A percentile compares a stretch with the other conserved stretches of the same genome.
phyloP scores from a whole-genome alignment of 768 basidiomycete genomes.

The Suillus americanus region DNA sequence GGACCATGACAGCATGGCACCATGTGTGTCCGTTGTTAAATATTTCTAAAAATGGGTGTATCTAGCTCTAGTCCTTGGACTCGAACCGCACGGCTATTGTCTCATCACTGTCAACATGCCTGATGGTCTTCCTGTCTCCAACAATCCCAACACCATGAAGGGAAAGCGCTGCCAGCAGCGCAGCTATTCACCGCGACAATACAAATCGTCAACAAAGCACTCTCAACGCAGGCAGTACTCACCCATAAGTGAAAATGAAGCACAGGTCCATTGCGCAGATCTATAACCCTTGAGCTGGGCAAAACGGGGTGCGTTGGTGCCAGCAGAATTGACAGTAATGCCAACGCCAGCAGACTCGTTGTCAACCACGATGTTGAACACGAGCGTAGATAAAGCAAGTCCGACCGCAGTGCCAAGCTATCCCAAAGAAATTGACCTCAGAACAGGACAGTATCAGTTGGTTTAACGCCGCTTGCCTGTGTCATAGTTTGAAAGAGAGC shows the following conservation, averaged over 20 bases:
- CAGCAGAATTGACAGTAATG: conserved; percentile 28
- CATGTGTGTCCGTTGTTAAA: background rate
- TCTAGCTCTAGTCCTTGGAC: background rate
- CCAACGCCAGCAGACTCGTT: conserved; percentile 32
- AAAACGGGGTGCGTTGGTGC: conserved; percentile 28
- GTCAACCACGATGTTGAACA: conserved; percentile 53
- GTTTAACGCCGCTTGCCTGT: conserved; percentile 42
- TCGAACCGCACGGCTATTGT: conserved; percentile 16
- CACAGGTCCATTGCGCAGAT: conserved; percentile 63
- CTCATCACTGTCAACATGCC: conserved; percentile 19
- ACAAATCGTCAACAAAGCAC: background rate
- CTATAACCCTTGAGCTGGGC: conserved; percentile 54
- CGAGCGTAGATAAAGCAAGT: conserved; percentile 68
- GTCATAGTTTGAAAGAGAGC: conserved; percentile 80
- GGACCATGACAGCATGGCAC: too few species aligned
- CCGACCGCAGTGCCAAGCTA: conserved; percentile 71
- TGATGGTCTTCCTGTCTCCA: conserved; percentile 25
- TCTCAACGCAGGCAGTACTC: conserved; percentile 15
- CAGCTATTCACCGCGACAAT: conserved; percentile 15
- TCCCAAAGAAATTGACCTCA: background rate
- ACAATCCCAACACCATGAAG: conserved; percentile 42
- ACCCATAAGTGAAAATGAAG: conserved; percentile 60
- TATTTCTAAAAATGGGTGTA: background rate
- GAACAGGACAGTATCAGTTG: background rate
- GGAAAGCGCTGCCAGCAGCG: conserved; percentile 35